A percentile compares a stretch with the other conserved stretches of the same genome.
phyloP scores from a whole-genome alignment of 1,139 yeast species.

The Taphrina populina region DNA sequence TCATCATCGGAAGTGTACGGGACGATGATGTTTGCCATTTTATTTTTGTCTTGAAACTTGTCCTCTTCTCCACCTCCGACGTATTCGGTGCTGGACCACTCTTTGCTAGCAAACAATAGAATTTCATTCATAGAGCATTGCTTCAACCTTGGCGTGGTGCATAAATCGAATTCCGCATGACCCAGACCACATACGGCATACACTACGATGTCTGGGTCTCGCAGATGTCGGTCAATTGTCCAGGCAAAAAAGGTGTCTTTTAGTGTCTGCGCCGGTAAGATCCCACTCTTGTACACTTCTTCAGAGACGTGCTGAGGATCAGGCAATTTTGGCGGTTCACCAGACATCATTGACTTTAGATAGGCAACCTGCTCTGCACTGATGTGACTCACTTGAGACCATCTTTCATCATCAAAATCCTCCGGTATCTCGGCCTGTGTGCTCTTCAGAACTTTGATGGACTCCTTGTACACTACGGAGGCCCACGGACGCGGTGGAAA shows the following conservation, averaged over 20 bases:
- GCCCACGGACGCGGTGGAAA: constrained; percentile 26
- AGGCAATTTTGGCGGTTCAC: constrained; percentile 1
- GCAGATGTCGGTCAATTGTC: constrained; percentile 7
- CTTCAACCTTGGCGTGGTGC: neutral
- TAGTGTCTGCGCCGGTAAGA: constrained; percentile 12
- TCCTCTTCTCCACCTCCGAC: neutral
- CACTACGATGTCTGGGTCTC: neutral
- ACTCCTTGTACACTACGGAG: constrained; percentile 11
- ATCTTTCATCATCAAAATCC: neutral
- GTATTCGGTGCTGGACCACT: constrained; percentile 5
- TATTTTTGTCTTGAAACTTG: neutral
- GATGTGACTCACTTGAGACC: constrained; percentile 7
- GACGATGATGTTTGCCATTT: constrained; percentile 2
- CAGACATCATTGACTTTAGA: constrained; percentile 20
- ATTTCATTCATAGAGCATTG: neutral
- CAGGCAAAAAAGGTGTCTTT: constrained; percentile 24
- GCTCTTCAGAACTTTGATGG: neutral
- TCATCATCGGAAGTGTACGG: constrained; percentile 8
- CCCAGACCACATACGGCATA: constrained; percentile 16
- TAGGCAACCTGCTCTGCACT: constrained; percentile 14
- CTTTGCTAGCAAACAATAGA: constrained; percentile 1
- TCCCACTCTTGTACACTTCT: neutral
- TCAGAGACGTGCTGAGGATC: neutral
- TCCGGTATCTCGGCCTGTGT: neutral
- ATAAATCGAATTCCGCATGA: constrained; percentile 7